These are phyloP conservation scores for Yamadazyma paraphyllophila DNA, from an alignment of 805 yeast genomes.

Conservation along the genomic window DNA sequence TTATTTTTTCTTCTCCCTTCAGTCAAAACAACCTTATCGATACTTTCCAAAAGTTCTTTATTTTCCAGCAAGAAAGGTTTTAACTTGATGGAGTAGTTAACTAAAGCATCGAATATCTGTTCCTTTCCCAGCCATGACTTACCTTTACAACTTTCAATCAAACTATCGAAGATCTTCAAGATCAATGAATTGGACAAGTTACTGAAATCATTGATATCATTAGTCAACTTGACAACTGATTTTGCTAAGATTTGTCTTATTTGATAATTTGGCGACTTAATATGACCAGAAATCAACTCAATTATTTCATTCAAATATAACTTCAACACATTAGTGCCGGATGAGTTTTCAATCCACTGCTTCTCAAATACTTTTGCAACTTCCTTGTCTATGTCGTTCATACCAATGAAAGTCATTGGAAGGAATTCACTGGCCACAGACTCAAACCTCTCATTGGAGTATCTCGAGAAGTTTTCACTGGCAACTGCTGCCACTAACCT, in stretches of 20 bases:
- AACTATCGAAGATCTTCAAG: conserved; percentile 44
- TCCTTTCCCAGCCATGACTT: conserved; percentile 91
- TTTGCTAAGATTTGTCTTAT: conserved; percentile 70
- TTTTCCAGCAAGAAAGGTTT: conserved; percentile 29
- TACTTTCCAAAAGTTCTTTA: conserved; percentile 28
- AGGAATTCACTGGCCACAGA: conserved; percentile 60
- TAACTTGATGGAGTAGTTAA: conserved; percentile 51
- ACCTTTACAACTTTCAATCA: conserved; percentile 65
- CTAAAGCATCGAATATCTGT: conserved; percentile 65
- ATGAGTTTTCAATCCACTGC: conserved; percentile 76
- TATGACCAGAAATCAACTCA: conserved; percentile 44
- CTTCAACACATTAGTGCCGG: conserved; percentile 73
- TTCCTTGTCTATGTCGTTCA: conserved; percentile 54
- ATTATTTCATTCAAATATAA: conserved; percentile 71
- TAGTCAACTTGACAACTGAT: conserved; percentile 56
- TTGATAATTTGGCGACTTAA: conserved; percentile 57
- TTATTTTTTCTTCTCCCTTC: conserved; percentile 71
- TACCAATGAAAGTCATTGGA: conserved; percentile 79
- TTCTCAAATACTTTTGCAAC: conserved; percentile 51
- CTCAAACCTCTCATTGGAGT: conserved; percentile 67
- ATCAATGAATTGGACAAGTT: conserved; percentile 21
- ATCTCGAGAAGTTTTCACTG: conserved; percentile 61
- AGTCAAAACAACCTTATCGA: conserved; percentile 45
- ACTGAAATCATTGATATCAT: conserved; percentile 34
- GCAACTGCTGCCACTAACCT: conserved; percentile 59